A percentile compares a stretch with the other conserved stretches of the same genome.
Evolutionary conservation across 352 stramenopile genomes (phyloP).

Genomic region (Phytophthora sansomeana): DNA sequence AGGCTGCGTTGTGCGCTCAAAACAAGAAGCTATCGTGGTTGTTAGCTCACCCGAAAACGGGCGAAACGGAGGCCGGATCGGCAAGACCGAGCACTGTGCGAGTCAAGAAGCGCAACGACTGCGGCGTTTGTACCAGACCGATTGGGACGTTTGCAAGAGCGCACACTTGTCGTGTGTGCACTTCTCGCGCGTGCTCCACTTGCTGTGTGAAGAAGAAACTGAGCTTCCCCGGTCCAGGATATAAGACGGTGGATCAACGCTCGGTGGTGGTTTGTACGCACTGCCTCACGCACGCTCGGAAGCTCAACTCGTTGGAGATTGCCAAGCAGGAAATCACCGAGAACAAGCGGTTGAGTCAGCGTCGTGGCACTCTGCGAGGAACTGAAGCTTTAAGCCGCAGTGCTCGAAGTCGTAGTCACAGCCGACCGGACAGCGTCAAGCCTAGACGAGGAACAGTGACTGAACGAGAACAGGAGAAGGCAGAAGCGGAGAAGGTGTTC

Average conservation of each 20-base stretch:
- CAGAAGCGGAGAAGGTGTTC: conserved; percentile 20
- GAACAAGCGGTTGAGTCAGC: conserved; percentile 10
- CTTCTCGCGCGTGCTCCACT: conserved; percentile 36
- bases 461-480: conserved; percentile 9
- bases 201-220: conserved; percentile 54
- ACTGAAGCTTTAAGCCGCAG: conserved; percentile 1
- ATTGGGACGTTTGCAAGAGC: conserved; percentile 41
- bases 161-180: conserved; percentile 44
- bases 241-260: conserved; percentile 45
- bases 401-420: conserved; percentile 26
- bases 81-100: conserved; percentile 23
- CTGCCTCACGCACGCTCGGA: conserved; percentile 41
- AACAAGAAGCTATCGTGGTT: conserved; percentile 68
- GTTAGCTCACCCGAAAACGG: conserved; percentile 37
- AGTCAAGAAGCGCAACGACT: conserved; percentile 37
- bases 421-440: conserved; percentile 10
- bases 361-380: conserved; percentile 17
- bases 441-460: conserved; percentile 14
- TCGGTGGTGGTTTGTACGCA: conserved; percentile 42
- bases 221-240: conserved; percentile 35
- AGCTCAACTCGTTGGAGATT: conserved; percentile 43
- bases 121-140: conserved; percentile 42
- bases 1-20: conserved; percentile 42
- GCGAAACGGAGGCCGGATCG: conserved; percentile 17
- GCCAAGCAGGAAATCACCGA: conserved; percentile 38